Base-by-base conservation (phyloP, 352 stramenopile genomes). In the Globisporangium mamillatum region DNA sequence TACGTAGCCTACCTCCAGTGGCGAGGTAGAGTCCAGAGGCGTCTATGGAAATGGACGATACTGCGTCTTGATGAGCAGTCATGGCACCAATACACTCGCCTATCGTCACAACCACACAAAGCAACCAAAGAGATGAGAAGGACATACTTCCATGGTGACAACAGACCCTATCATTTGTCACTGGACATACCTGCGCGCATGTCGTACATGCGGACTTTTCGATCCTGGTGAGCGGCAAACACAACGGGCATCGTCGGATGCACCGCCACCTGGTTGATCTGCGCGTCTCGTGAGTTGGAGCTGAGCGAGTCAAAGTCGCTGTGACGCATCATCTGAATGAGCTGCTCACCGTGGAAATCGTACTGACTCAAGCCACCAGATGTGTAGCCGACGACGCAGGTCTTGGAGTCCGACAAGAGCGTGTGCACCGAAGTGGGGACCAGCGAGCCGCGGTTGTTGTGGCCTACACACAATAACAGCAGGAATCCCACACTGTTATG, bases 201-300 rank as follows among this genome's bases (percentile, higher is more conserved):
- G 73, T 96, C 89, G 68, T 95, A 96, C 77, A 96, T 81, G 29
- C 89, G 84, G 54, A 96, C 88, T 71, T 93, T 93, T 29, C 78
- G 71, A 66, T 96, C 89, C 69, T 92, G 84, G 55, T 96, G 89
- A 6, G 84, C 89, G 56, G 82, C 88, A 69, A 96, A 84, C 48
- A 85, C 83, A 12, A 96, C 68, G 5, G 89, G 89, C 86, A 96
- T 94, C 4, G 84, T 94, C 8, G 89, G 89, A 63, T 96, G 89
- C 16, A 89, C 79, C 32, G 79, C 72, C 41, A 92, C 82, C 76
- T 89, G 81, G 73, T 94, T 96, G 14, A 96, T 79, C 88, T 96
- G 89, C 3, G 72, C 77, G 50, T 87, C 79, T 63, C 75, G 69
- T 9, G 74, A 77, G n/a, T 84, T 75, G 1, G 77, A 76, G 25